Evolutionary conservation across 306 rosid species (phyloP).

Genomic region (Acacia acuminata): DNA sequence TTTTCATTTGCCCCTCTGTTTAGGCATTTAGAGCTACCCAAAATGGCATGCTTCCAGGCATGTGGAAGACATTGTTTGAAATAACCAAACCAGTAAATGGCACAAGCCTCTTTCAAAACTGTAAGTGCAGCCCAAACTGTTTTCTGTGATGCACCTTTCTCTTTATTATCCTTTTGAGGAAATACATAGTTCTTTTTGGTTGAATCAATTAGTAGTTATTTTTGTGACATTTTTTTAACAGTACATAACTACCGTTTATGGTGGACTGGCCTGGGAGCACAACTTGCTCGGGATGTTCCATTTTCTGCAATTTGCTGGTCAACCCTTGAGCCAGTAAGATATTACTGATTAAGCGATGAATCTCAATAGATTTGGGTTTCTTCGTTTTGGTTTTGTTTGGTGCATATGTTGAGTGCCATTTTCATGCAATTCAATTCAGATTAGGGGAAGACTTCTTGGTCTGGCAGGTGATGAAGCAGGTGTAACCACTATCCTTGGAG

Average conservation of each 20-base stretch:
- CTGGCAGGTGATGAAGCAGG: constrained; percentile 62
- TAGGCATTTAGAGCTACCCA: constrained; percentile 72
- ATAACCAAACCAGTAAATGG: constrained; percentile 55
- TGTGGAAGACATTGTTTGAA: constrained; percentile 77
- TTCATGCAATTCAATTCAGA: constrained; percentile 41
- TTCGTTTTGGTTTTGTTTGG: constrained; percentile 27
- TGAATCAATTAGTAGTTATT: constrained; percentile 20
- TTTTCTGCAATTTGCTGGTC: constrained; percentile 98
- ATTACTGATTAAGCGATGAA: background rate
- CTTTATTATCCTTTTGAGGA: constrained; percentile 8
- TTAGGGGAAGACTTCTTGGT: constrained; percentile 65
- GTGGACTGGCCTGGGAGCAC: constrained; percentile 99
- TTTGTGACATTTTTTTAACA: constrained; percentile 29
- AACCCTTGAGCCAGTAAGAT: constrained; percentile 88
- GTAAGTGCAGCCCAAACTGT: constrained; percentile 42
- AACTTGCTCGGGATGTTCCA: constrained; percentile 92
- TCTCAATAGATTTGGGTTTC: background rate
- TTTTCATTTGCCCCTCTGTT: constrained; percentile 6
- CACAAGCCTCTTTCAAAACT: constrained; percentile 48
- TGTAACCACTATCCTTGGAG: constrained; percentile 61
- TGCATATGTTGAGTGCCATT: constrained; percentile 33
- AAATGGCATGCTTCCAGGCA: constrained; percentile 74
- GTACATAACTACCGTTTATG: constrained; percentile 68
- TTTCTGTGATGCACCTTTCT: constrained; percentile 28
- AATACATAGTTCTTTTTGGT: constrained; percentile 26